Base-by-base conservation (phyloP, 208 protist species). In the Phytomonas francai region DNA sequence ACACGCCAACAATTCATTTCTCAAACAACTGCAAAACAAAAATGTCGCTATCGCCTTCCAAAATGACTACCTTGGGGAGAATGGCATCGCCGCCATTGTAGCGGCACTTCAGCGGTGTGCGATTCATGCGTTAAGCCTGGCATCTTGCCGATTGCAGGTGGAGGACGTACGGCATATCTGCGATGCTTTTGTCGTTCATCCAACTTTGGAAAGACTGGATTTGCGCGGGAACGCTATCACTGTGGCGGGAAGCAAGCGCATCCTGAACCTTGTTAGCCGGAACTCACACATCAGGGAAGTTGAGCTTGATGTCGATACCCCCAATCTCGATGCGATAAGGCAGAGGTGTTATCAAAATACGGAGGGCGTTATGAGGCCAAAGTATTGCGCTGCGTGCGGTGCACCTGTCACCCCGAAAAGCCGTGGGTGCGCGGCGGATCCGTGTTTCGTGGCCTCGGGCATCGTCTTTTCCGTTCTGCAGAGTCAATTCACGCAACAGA, bases 11-110 rank as follows among this genome's bases (percentile, higher is more conserved):
- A 77, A 80, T 36, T 82, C 79, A 7, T 93, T 93, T 70, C 22
- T 87, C n/a, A 81, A 82, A 45, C 81, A 88, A 58, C 45, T 95
- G 19, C 62, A 76, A 19, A 64, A 70, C 1, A 84, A 77, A 36
- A 70, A 72, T 0, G 72, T 76, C 14, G 62, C 87, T 25, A 85
- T 93, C 61, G 65, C 89, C 60, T 92, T 95, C 65, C 77, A 87
- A 51, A 83, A 93, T 67, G 83, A 83, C 45, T 95, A 95, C 72
- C 70, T 95, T 22, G 90, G 90, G 3, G 86, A 79, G 5, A 76
- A 77, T 14, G 90, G 90, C 22, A 88, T 93, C 34, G 59, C 80
- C 0, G 80, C 87, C 3, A 83, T 95, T 59, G 71, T 92, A 36
- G 68, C 76, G n/a, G 91, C 87, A 14, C 71, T 95, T 6, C 76